Base-by-base conservation (phyloP, 2,329 filamentous ascomycete genomes). In the Colletotrichum somersetense region DNA sequence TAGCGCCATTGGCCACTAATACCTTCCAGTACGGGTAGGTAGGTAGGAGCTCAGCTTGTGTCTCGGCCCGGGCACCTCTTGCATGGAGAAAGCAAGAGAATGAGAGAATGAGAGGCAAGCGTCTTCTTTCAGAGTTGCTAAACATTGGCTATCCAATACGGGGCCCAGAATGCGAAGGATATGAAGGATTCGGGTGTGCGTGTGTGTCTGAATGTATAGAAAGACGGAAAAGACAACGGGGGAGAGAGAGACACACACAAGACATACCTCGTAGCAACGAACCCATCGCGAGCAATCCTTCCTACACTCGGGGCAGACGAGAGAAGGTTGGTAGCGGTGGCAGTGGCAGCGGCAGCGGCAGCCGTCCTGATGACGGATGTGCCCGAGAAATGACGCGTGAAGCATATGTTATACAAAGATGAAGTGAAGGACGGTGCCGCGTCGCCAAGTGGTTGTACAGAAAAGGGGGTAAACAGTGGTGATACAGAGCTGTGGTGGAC, bases 401-500 rank as follows among this genome's bases (percentile, higher is more conserved):
- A 53, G 58, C 52, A 67, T 33, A 73, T 11, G 23, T 50, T 71
- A 40, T 71, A 62, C 50, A 67, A 73, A 46, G 38, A 67, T 16
- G 62, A 62, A 23, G 62, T 33, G 33, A 30, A 57, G 5, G 57
- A 30, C 46, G 35, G 35, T 7, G 44, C 12, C 8, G 71, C 12
- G 12, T 23, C 18, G 57, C 61, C 40, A 50, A 58, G 46, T 4
- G 57, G 18, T 18, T 16, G 40, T 48, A 35, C 42, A 48, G 52
- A 26, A 59, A 40, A 55, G 38, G 23, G 50, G 50, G 42, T 48
- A 50, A 38, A 66, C 7, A 33, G 42, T 52, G 66, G 55, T 6
- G 62, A 23, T 40, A 62, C 66, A 8, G 55, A 56, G 66, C 53
- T 26, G n/a, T 48, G 70, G 44, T 40, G 70, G 46, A 50, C 23